A percentile compares a stretch with the other conserved stretches of the same genome.
Conservation (phyloP, 2,329 filamentous ascomycete species). For the Cordyceps sp. region DNA sequence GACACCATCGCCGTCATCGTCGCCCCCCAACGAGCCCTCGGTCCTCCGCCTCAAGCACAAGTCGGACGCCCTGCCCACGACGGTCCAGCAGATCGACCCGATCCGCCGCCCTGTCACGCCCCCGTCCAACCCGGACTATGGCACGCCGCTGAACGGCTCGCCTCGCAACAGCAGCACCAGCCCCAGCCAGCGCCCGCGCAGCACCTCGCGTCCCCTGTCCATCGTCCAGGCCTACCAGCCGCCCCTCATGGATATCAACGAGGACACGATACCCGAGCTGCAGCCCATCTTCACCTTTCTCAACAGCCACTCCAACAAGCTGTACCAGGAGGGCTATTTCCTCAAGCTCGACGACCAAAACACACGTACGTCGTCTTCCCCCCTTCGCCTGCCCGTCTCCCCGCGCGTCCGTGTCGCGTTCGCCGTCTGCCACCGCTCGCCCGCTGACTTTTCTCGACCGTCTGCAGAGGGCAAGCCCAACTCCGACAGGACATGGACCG, state of each 20-base stretch:
- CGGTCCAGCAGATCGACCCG: conserved; percentile 5
- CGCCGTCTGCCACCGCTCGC: background rate
- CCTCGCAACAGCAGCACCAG: conserved; percentile 17
- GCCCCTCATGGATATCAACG: conserved; percentile 67
- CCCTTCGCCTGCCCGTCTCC: too few species aligned
- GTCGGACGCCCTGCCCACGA: conserved; percentile 16
- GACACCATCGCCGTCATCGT: conserved; percentile 26
- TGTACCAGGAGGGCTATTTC: conserved; percentile 97
- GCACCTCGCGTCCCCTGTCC: conserved; percentile 56
- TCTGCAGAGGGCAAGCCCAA: conserved; percentile 68
- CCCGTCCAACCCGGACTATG: conserved; percentile 23
- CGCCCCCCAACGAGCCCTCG: conserved; percentile 22
- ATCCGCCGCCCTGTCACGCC: conserved; percentile 21
- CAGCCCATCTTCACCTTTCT: conserved; percentile 87
- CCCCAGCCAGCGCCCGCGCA: conserved; percentile 26
- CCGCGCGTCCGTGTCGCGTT: conserved; percentile 1
- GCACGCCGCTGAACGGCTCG: conserved; percentile 23
- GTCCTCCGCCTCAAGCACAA: conserved; percentile 12
- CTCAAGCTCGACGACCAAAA: conserved; percentile 93
- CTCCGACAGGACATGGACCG: conserved; percentile 75
- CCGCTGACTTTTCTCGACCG: background rate
- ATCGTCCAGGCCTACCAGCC: conserved; percentile 79
- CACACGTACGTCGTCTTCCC: conserved; percentile 63
- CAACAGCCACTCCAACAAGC: conserved; percentile 88
- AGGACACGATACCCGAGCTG: conserved; percentile 81